These are phyloP conservation scores for Prunus padus DNA, from an alignment of 306 rosid genomes.

Conservation along the genomic window DNA sequence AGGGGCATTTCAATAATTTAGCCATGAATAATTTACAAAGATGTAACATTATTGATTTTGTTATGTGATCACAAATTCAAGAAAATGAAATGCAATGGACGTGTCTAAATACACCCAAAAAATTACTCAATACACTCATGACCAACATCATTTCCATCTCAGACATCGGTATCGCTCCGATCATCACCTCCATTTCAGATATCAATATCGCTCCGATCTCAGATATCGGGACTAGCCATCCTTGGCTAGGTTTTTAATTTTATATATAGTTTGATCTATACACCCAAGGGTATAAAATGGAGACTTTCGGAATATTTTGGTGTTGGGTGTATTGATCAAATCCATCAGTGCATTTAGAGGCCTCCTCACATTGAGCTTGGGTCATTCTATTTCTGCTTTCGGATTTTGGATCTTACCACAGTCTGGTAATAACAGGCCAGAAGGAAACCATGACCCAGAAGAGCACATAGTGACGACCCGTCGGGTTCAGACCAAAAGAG, in stretches of 20 bases:
- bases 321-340: not conserved
- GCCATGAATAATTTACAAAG: not conserved
- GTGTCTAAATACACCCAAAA: not conserved
- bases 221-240: too few species aligned
- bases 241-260: too few species aligned
- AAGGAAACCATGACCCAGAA: not conserved
- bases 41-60: not conserved
- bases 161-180: too few species aligned
- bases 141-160: too few species aligned
- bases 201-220: too few species aligned
- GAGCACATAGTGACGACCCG: not conserved
- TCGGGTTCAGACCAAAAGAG: not conserved
- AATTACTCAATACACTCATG: too few species aligned
- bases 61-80: not conserved
- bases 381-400: not conserved
- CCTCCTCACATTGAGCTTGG: not conserved
- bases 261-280: too few species aligned
- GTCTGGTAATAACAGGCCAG: not conserved
- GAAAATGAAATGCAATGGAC: not conserved
- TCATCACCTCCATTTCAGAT: too few species aligned
- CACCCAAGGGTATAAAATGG: too few species aligned
- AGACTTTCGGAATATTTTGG: too few species aligned
- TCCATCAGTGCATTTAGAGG: not conserved
- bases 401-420: not conserved
- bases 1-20: too few species aligned